Evolutionary conservation across 148 eudicot genomes (phyloP).

Genomic region (Dysphania ambrosioides): DNA sequence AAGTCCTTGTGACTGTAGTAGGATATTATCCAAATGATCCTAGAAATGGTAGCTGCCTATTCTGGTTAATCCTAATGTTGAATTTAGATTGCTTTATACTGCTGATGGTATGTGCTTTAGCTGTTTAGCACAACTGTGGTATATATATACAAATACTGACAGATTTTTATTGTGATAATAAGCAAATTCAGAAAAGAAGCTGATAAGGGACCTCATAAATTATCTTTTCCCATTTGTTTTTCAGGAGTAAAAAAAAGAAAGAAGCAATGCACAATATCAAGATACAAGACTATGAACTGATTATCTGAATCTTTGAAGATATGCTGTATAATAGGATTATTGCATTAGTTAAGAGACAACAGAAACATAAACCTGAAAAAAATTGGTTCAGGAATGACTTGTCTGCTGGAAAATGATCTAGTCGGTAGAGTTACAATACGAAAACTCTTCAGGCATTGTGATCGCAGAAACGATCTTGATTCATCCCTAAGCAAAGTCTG

Average conservation of each 20-base stretch:
- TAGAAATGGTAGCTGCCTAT: background rate
- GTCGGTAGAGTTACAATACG: background rate
- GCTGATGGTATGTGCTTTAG: background rate
- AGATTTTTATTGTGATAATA: no score
- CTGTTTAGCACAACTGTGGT: background rate
- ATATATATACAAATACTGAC: background rate
- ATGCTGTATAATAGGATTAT: no score
- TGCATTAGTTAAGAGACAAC: background rate
- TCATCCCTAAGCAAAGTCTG: background rate
- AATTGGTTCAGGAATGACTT: background rate
- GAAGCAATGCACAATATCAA: background rate
- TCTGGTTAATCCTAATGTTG: background rate
- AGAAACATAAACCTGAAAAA: background rate
- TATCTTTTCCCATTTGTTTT: no score
- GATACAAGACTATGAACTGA: background rate
- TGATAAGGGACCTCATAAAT: no score
- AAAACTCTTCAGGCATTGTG: background rate
- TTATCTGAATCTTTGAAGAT: background rate
- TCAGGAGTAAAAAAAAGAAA: no score
- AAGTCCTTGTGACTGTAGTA: background rate
- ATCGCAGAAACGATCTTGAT: background rate
- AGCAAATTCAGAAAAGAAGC: no score
- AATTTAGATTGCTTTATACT: background rate
- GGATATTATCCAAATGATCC: slow-evolving; percentile 8
- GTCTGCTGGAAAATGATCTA: background rate